A percentile compares a stretch with the other conserved stretches of the same genome.
Conservation (phyloP, 768 basidiomycete species). For the Leccinellum rugosiceps region DNA sequence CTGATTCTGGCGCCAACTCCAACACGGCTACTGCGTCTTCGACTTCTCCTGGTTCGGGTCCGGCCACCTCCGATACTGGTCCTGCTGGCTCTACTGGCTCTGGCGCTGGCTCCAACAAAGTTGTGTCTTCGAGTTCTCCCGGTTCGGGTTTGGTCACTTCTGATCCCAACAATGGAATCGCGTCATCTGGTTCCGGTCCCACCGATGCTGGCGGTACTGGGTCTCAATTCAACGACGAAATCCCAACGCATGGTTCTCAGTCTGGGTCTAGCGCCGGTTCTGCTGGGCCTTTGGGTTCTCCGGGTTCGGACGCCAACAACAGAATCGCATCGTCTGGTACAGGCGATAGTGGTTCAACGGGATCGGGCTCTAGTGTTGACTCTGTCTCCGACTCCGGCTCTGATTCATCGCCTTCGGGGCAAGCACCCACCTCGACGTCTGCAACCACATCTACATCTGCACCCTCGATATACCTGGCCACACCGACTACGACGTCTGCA, state of each 20-base stretch:
- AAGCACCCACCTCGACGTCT: neutral
- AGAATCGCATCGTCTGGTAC: neutral
- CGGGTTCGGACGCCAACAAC: conserved; percentile 1
- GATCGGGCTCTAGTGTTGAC: neutral
- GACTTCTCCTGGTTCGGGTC: neutral
- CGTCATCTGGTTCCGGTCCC: neutral
- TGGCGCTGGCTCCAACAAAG: neutral
- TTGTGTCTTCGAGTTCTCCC: neutral
- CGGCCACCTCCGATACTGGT: neutral
- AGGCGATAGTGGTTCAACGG: neutral
- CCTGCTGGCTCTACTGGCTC: neutral
- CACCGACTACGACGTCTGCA: neutral
- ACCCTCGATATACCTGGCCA: too few species aligned
- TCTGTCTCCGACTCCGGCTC: neutral
- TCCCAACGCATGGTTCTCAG: neutral
- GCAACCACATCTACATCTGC: conserved; percentile 1
- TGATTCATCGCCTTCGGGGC: neutral
- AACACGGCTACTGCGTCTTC: neutral
- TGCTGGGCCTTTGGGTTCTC: neutral
- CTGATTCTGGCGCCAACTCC: neutral
- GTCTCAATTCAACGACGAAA: neutral
- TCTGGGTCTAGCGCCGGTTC: neutral
- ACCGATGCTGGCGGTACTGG: neutral
- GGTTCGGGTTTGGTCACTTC: neutral
- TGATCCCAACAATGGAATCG: neutral